Evolutionary conservation across 1,284 basidiomycete genomes (phyloP), one percentile per base, ranked within the genome.

Genomic region (Boletus sp.): DNA sequence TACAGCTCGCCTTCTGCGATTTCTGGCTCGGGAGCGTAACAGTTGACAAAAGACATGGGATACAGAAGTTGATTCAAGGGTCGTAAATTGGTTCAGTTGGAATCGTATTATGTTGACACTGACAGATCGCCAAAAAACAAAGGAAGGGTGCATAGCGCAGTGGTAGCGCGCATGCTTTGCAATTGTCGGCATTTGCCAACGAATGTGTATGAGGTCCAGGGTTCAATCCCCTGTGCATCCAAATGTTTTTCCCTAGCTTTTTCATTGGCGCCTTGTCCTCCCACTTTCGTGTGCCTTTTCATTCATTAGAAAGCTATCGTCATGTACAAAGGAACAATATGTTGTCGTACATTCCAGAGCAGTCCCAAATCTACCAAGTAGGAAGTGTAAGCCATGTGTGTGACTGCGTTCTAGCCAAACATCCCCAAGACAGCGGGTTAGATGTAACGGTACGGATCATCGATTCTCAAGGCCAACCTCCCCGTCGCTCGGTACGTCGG

Each of bases 141-240:
- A n/a, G n/a, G n/a, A n/a, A n/a, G 59, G 57, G 71, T 74, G 63
- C 71, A 60, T 74, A 75, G 71, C 72, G 74, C 71, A 72, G 71
- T 75, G 71, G 71, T 72, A 75, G 71, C 71, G 74, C 72, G 74
- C 62, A 72, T 72, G 71, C 71, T 72, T 72, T 72, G 71, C 71
- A 72, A 40, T 37, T n/a, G 59, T 66, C 35, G 44, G 27, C 4
- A 16, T 25, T 30, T 30, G 28, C 46, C 33, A 68, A 64, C 52
- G 38, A 67, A 62, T 23, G 16, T 72, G 71, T 72, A 72, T 72
- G 60, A 72, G 71, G 71, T 74, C 71, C 71, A 72, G 71, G 71
- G 71, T 72, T 72, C 71, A 75, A 72, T 75, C 73, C 71, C 71
- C 71, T 72, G 71, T 55, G 72, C 63, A 74, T 72, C 70, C 72